Evolutionary conservation across 805 yeast genomes (phyloP).

Genomic region (Saccharomycopsis schoenii): DNA sequence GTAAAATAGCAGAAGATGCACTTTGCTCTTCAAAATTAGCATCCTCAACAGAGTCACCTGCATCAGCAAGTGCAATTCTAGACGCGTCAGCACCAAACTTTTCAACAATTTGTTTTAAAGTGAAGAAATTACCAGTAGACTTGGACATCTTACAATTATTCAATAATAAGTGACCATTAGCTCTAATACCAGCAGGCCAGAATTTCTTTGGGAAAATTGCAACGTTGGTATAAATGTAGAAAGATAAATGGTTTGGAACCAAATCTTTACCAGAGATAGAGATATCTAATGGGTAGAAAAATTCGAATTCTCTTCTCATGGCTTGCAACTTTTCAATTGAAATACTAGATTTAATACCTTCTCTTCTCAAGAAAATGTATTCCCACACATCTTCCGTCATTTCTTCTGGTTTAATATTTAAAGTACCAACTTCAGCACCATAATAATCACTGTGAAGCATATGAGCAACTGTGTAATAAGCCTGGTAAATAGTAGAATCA

Average conservation of each 20-base stretch:
- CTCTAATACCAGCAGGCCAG: slow-evolving; percentile 94
- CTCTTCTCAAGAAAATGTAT: slow-evolving; percentile 70
- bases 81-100: slow-evolving; percentile 97
- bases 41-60: slow-evolving; percentile 95
- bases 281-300: slow-evolving; percentile 89
- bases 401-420: slow-evolving; percentile 68
- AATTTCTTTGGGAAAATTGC: slow-evolving; percentile 82
- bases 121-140: slow-evolving; percentile 94
- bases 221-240: slow-evolving; percentile 86
- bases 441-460: slow-evolving; percentile 78
- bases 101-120: slow-evolving; percentile 70
- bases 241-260: slow-evolving; percentile 94
- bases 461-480: slow-evolving; percentile 86
- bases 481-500: slow-evolving; percentile 92
- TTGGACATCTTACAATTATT: slow-evolving; percentile 98
- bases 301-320: slow-evolving; percentile 90
- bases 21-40: slow-evolving; percentile 95
- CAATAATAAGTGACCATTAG: slow-evolving; percentile 89
- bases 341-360: slow-evolving; percentile 46
- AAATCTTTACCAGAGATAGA: slow-evolving; percentile 94
- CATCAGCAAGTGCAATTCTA: slow-evolving; percentile 95
- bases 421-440: slow-evolving; percentile 66
- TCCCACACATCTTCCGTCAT: slow-evolving; percentile 92
- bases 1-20: slow-evolving; percentile 94
- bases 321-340: slow-evolving; percentile 55